Evolutionary conservation across 2,329 filamentous ascomycete genomes (phyloP), one percentile per base, ranked within the genome.

Genomic region (Diplodia seriata): DNA sequence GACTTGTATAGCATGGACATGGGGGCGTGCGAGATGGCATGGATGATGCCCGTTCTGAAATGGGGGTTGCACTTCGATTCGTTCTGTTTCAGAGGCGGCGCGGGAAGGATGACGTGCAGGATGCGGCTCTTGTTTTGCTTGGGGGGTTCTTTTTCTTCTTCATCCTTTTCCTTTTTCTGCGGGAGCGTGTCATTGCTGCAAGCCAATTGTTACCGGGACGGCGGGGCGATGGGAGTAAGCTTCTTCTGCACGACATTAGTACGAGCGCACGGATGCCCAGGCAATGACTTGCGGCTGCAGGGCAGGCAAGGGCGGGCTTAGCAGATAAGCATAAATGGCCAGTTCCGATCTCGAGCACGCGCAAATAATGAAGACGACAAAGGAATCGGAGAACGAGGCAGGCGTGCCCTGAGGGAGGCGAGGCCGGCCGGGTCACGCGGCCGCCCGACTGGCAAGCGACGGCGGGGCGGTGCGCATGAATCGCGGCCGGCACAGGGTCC

Each of bases 241-340:
- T 63, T 63, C 47, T 63, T 63, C 59, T 63, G 59, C 59, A 51
- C 40, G 40, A 15, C 23, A 62, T 62, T 26, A 4, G 26, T 26
- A 9, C 56, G 11, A 29, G 26, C 43, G 40, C 57, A 36, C 20
- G 56, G 56, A 36, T 47, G 56, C 38, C 15, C 23, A 62, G 4
- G 26, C 26, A 26, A 26, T 62, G 31, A 9, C 50, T 63, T 50
- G 43, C 43, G 50, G 57, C 43, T 33, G 31, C 31, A 36, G 38
- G 15, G 36, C 11, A 38, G 36, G 36, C 36, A 38, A 38, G 26
- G 36, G 31, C 4, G 14, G 33, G 57, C 55, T 49, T 61, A 51
- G 59, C 31, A 23, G 20, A 50, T 51, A 51, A 63, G 59, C 59
- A 49, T 49, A 36, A 56, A 56, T 23, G 20, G 29, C 29, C 8